Percentiles rank a stretch among this genome's conserved stretches.
Evolutionary conservation across 2,329 filamentous ascomycete species (phyloP).

Genomic region (Colletotrichum paranaense): DNA sequence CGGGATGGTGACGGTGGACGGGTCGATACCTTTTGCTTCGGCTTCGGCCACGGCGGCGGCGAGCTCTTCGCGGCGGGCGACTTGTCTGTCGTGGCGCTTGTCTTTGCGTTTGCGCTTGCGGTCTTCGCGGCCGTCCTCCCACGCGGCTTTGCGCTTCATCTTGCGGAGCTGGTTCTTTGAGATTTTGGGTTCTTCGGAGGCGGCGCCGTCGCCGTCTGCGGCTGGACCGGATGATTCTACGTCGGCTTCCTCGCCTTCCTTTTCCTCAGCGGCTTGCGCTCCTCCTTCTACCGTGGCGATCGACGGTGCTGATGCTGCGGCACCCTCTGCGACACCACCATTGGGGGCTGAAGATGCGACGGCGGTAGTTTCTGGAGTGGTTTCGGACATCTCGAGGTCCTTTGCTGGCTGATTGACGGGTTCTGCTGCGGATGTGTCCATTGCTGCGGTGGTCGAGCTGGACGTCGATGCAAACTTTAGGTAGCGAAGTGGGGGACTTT

Average conservation of each 20-base stretch:
- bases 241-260: not conserved
- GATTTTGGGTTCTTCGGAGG: slow-evolving; percentile 50
- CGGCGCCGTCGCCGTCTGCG: not conserved
- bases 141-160: slow-evolving; percentile 75
- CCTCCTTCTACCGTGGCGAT: not conserved
- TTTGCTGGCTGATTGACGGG: not conserved
- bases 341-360: not conserved
- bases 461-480: slow-evolving; percentile 17
- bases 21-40: slow-evolving; percentile 55
- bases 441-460: slow-evolving; percentile 1
- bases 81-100: slow-evolving; percentile 60
- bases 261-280: slow-evolving; percentile 17
- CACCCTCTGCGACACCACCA: not conserved
- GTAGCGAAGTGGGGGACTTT: slow-evolving; percentile 29
- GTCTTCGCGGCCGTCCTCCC: slow-evolving; percentile 77
- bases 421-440: slow-evolving; percentile 7
- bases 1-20: slow-evolving; percentile 41
- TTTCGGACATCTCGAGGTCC: slow-evolving; percentile 14
- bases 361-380: not conserved
- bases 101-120: slow-evolving; percentile 66
- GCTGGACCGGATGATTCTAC: not conserved
- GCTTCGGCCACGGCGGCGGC: slow-evolving; percentile 61
- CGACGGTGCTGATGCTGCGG: not conserved
- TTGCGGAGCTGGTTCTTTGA: slow-evolving; percentile 93
- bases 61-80: slow-evolving; percentile 61